These are phyloP conservation scores for Fragaria iinumae DNA, from an alignment of 306 rosid genomes.

Conservation along the genomic window DNA sequence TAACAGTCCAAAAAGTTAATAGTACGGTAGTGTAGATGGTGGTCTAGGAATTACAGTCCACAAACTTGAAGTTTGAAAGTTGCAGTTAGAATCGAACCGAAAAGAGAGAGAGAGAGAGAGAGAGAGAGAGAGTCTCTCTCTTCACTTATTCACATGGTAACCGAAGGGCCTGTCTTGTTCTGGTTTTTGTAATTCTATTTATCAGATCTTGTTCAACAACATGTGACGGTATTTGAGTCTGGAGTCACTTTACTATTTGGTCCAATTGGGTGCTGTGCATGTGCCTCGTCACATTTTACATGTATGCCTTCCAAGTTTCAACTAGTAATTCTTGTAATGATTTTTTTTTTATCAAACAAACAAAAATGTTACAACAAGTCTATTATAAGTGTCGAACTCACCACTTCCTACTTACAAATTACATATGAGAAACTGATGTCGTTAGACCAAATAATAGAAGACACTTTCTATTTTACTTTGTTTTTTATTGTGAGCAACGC, in stretches of 20 bases:
- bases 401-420: no score
- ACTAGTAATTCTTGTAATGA: no score
- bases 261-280: conserved; percentile 78
- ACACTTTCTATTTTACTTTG: no score
- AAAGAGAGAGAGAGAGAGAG: neutral
- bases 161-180: conserved; percentile 51
- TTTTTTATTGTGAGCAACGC: no score
- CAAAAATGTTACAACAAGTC: no score
- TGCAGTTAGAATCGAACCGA: conserved; percentile 44
- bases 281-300: conserved; percentile 41
- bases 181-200: conserved; percentile 41
- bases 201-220: conserved; percentile 65
- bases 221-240: conserved; percentile 47
- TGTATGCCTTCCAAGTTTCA: neutral
- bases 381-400: no score
- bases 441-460: no score
- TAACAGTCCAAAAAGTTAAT: conserved; percentile 42
- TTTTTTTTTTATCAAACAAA: no score
- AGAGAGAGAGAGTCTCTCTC: conserved; percentile 24
- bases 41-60: conserved; percentile 47
- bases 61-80: conserved; percentile 44
- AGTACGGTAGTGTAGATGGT: conserved; percentile 29
- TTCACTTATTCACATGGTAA: conserved; percentile 66
- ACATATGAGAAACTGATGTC: no score
- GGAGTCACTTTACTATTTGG: conserved; percentile 46